Conservation (phyloP, 192 early-diverging fungal species). For the Obelidium mucronatum region DNA sequence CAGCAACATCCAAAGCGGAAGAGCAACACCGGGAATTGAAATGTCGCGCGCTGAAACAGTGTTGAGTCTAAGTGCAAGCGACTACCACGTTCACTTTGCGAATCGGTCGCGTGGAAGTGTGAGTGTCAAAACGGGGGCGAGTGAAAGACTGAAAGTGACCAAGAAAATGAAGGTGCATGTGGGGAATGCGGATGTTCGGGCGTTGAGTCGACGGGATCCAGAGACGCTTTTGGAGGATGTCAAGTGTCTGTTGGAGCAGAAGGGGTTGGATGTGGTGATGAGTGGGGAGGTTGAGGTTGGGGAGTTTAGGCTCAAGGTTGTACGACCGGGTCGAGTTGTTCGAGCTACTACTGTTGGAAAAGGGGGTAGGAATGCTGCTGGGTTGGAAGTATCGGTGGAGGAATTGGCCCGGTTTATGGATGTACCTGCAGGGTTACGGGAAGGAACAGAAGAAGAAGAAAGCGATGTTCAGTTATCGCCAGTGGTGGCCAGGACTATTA, state of each 20-base stretch:
- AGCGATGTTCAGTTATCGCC: neutral
- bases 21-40: neutral
- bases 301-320: slow-evolving; percentile 21
- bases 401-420: slow-evolving; percentile 2
- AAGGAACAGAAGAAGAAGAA: neutral
- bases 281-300: neutral
- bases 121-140: neutral
- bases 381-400: neutral
- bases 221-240: slow-evolving; percentile 1
- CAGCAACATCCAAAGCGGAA: too few species aligned
- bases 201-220: neutral
- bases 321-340: neutral
- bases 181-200: slow-evolving; percentile 7
- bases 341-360: neutral
- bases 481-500: neutral
- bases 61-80: neutral
- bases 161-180: slow-evolving; percentile 8
- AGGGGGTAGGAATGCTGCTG: neutral
- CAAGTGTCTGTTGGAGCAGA: neutral
- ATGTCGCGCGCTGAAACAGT: slow-evolving; percentile 10
- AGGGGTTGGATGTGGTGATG: neutral
- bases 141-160: neutral
- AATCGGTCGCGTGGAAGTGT: neutral
- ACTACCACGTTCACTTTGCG: slow-evolving; percentile 13
- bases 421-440: neutral